Percentiles rank a stretch among this genome's conserved stretches.
These are phyloP conservation scores for Clitoria ternatea DNA, from an alignment of 306 rosid genomes.

Conservation along the genomic window DNA sequence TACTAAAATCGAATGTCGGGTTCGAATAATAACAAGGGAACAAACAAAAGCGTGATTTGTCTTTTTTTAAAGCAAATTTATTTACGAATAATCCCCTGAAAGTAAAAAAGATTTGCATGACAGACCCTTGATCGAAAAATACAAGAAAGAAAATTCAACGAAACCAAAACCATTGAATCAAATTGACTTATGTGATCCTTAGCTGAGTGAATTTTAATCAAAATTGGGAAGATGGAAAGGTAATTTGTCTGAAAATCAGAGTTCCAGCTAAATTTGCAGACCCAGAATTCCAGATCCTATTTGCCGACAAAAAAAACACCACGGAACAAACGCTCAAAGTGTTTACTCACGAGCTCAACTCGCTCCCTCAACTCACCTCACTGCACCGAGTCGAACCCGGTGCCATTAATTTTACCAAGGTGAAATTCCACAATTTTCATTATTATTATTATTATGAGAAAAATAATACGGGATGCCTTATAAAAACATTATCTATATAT, in stretches of 20 bases:
- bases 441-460: neutral
- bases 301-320: conserved; percentile 38
- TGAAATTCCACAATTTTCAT: neutral
- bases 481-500: too few relatives aligned
- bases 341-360: conserved; percentile 34
- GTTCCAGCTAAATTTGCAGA: conserved; percentile 33
- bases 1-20: conserved; percentile 29
- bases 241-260: conserved; percentile 6
- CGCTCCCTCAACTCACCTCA: conserved; percentile 24
- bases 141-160: conserved; percentile 17
- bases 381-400: neutral
- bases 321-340: conserved; percentile 3
- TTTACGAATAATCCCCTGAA: neutral
- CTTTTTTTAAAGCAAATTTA: conserved; percentile 5
- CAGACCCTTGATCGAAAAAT: conserved; percentile 27
- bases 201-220: neutral
- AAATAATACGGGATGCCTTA: too few relatives aligned
- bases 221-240: neutral
- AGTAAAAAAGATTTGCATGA: conserved; percentile 20
- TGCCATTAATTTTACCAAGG: neutral
- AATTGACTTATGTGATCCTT: conserved; percentile 42
- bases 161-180: conserved; percentile 3
- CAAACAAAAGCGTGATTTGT: conserved; percentile 32
- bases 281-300: conserved; percentile 4
- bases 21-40: conserved; percentile 20